Base-by-base conservation (phyloP, 1,139 yeast genomes). In the Zygoascus hellenicus region DNA sequence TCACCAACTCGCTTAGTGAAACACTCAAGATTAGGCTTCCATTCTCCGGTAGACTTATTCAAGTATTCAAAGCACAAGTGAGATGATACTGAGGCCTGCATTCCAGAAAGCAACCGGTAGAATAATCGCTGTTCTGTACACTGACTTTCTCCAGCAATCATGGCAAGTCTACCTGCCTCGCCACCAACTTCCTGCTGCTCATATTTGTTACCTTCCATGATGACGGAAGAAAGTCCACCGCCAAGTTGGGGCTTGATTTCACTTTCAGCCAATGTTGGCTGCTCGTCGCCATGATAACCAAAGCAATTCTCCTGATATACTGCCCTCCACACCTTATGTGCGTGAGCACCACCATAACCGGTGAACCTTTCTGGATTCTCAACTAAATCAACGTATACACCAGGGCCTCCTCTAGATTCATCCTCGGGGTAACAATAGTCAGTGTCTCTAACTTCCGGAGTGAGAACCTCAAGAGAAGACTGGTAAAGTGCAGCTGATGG, bases 321-420 rank as follows among this genome's bases (percentile, higher is more conserved):
- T 51, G 95, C 88, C 42, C 81, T 74, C 99, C 99, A 94, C 45
- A 94, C 87, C 62, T 84, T 90, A 56, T 83, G 80, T 19, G 96
- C 88, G 61, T 92, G 96, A 47, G 82, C 78, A 31, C 98, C 98
- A 39, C 90, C 85, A 63, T 94, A 94, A 0, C 98, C 98, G 1
- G 98, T 94, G 68, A 87, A 94, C 60, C 98, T 75, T 67, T 94
- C 99, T 0, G 96, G 97, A 60, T 94, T 94, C 49, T 85, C 87
- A 22, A 83, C 73, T 50, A 94, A 75, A 59, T 90, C 88, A 26
- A 92, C 95, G 59, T 83, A 84, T 3, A 88, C 97, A 48, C 96
- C 81, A 37, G 62, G 63, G 9, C 62, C 58, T 6, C 61, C 63
- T 30, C 45, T 38, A 13, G 64, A 53, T 53, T 66, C 83, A 51